Evolutionary conservation across 1,139 yeast species (phyloP), one percentile per base, ranked within the genome.

Genomic region (Dujonia santamariae): DNA sequence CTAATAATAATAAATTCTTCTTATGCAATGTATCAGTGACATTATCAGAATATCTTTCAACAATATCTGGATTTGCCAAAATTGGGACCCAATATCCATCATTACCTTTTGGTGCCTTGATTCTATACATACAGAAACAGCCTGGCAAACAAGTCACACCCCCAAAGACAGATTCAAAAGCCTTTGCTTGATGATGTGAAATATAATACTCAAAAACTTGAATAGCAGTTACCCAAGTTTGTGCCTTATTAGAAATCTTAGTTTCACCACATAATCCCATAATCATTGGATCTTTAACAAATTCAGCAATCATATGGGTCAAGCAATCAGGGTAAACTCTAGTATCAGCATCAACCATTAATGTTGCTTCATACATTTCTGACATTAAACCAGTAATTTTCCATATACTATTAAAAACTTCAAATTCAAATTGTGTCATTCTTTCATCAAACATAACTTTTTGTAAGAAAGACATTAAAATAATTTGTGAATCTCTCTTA

Each of bases 191-290:
- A 61, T 92, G 97, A 63, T 92, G 97, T 1, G 97, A 88, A 45
- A 92, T 86, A 58, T 82, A 92, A 56, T 92, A 92, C 56, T 92
- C 97, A 56, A 92, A 92, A 23, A 92, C 97, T 62, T 92, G 98
- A 50, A 92, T 90, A 37, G 86, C 84, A 2, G 97, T 85, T 7
- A 90, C 96, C 96, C 97, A 92, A 5, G 92, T 76, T 42, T 77
- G 79, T 4, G 75, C 61, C 57, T 92, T 92, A 59, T 92, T 92
- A 6, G 95, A 79, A 52, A 92, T 92, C 61, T 88, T 90, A 0
- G 98, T 92, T 58, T 92, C 98, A 33, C 98, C 98, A 69, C 98
- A 92, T 30, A 92, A 67, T 3, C 97, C 98, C 97, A 92, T 90
- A 37, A 92, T 71, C 44, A 69, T 67, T 2, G 97, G 95, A 56